A percentile compares a stretch with the other conserved stretches of the same genome.
Conservation (phyloP, 2,329 filamentous ascomycete genomes). For the Pseudocercospora ulei region DNA sequence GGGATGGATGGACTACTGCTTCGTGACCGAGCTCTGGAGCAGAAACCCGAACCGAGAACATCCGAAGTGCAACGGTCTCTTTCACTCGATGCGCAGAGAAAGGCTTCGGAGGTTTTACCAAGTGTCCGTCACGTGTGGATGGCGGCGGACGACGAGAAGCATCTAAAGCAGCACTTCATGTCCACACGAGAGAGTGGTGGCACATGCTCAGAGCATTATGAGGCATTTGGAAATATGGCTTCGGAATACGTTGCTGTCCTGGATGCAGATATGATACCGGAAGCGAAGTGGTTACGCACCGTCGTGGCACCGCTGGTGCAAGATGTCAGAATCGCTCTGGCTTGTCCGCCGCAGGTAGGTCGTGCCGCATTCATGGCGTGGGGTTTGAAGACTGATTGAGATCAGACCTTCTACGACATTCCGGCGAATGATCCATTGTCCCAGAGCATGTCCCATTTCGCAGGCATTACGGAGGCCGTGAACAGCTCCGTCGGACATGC, state of each 20-base stretch:
- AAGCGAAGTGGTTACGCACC: conserved; percentile 51
- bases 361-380: neutral
- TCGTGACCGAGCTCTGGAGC: neutral
- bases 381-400: neutral
- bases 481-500: conserved; percentile 8
- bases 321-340: conserved; percentile 50
- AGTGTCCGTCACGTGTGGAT: neutral
- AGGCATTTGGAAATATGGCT: neutral
- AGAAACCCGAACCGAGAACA: conserved; percentile 3
- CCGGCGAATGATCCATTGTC: conserved; percentile 14
- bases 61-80: conserved; percentile 2
- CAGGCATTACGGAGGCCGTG: conserved; percentile 7
- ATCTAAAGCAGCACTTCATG: conserved; percentile 2
- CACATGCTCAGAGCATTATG: conserved; percentile 34
- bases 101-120: neutral
- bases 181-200: neutral
- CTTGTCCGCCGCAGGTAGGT: conserved; percentile 49
- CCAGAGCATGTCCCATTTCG: conserved; percentile 9
- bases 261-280: conserved; percentile 60
- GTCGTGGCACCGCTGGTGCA: conserved; percentile 49
- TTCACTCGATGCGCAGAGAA: conserved; percentile 1
- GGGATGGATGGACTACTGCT: conserved; percentile 8
- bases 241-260: conserved; percentile 49
- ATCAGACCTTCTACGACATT: conserved; percentile 16
- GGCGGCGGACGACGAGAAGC: neutral